phyloP scores from a whole-genome alignment of 2,329 filamentous ascomycete species.

The Trichoderma koningii region DNA sequence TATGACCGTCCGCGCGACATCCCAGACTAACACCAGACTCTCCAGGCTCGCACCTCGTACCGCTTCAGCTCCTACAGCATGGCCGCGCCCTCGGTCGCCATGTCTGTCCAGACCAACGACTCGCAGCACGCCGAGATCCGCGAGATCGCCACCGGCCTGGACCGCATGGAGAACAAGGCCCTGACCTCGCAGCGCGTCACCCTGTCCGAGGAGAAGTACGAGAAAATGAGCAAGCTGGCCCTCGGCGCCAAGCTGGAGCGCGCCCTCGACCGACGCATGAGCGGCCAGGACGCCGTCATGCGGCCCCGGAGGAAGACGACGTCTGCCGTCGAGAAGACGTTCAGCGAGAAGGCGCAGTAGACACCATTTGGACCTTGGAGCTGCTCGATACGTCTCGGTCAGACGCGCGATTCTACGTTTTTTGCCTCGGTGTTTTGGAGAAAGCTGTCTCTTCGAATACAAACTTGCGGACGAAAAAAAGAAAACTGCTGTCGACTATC shows the following conservation, averaged over 20 bases:
- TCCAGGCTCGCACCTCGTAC: slow-evolving; percentile 55
- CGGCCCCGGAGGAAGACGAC: slow-evolving; percentile 50
- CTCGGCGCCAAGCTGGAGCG: slow-evolving; percentile 89
- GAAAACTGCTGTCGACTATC: too few species aligned
- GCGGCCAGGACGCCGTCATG: slow-evolving; percentile 84
- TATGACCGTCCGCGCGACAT: not conserved
- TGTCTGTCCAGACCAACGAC: slow-evolving; percentile 49
- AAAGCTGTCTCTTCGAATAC: not conserved
- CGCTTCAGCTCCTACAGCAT: slow-evolving; percentile 64
- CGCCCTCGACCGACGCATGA: slow-evolving; percentile 83
- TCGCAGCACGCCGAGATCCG: slow-evolving; percentile 59
- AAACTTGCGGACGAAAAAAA: not conserved
- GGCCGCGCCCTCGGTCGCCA: slow-evolving; percentile 61
- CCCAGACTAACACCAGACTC: not conserved
- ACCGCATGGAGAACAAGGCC: slow-evolving; percentile 87
- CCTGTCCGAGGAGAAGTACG: slow-evolving; percentile 76
- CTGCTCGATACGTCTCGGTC: not conserved
- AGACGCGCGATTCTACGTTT: not conserved
- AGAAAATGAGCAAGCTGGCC: slow-evolving; percentile 81
- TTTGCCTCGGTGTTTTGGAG: not conserved
- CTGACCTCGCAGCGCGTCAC: slow-evolving; percentile 73
- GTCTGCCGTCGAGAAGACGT: slow-evolving; percentile 43
- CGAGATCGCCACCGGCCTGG: slow-evolving; percentile 76
- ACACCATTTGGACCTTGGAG: not conserved
- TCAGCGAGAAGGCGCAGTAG: slow-evolving; percentile 40